Base-by-base conservation (phyloP, 225 moss, liverwort and hornwort species). In the Anthoceros angustus region DNA sequence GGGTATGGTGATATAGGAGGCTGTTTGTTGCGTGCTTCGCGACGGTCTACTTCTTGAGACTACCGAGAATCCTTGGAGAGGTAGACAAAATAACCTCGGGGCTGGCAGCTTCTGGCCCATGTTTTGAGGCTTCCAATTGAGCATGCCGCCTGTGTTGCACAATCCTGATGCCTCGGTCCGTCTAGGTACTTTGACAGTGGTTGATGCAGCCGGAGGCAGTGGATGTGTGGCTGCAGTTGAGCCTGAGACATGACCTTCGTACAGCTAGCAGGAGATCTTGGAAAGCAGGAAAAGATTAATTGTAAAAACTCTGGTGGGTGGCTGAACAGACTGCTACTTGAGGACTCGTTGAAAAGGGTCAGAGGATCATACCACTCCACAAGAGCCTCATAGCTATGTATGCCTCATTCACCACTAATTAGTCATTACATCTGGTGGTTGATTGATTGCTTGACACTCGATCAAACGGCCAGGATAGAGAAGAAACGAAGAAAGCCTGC, bases 31-130 rank as follows among this genome's bases (percentile, higher is more conserved):
- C 32, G 32, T 32, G 32, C 32, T 32, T 92, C 63, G 86, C 86
- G 64, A 65, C 81, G 55, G 88, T 88, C 23, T 92, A 92, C 64
- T 86, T 79, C 68, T 64, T 92, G 68, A 88, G 88, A 68, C 80
- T 84, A 43, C 79, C 84, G 74, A 88, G 92, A 48, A 92, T 92
- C 39, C 81, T 82, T 9, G 88, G 86, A 62, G 92, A 92, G 72
- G 15, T 79, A 88, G 74, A 86, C 81, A 74, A 75, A 88, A 24
- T 88, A 92, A 69, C 92, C 92, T 64, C 81, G 92, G 41, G 72
- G 86, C 72, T 92, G 92, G 92, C 92, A 92, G 92, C 86, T 84
- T 79, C 10, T 5, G 49, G 15, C 8, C 49, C 15, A 20, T 4
- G 4, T 50, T 20, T 20, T 50, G 5, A n/a, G n/a, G n/a, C n/a